Conservation (phyloP, 129 eudicot genomes). For the Centaurea solstitialis region DNA sequence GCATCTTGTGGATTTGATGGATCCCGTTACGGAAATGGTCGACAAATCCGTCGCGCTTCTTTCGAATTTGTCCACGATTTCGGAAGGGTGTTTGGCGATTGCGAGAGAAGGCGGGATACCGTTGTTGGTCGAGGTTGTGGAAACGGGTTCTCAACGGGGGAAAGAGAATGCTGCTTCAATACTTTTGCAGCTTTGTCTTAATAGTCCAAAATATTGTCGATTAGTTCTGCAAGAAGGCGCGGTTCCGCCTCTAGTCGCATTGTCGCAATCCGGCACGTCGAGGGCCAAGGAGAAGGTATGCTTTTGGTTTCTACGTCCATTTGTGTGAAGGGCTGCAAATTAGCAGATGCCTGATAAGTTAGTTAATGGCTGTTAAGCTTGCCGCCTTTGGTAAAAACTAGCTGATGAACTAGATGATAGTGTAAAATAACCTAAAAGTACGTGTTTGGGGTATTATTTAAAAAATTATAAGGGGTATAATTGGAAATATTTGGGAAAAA, state of each 20-base stretch:
- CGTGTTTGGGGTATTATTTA: neutral
- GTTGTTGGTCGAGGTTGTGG: slow-evolving; percentile 76
- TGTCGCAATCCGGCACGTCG: slow-evolving; percentile 88
- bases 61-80: slow-evolving; percentile 69
- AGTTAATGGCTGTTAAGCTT: neutral
- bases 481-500: neutral
- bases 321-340: neutral
- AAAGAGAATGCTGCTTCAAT: slow-evolving; percentile 91
- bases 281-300: slow-evolving; percentile 93
- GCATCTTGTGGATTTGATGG: slow-evolving; percentile 64
- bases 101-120: slow-evolving; percentile 86
- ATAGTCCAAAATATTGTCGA: slow-evolving; percentile 76
- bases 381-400: neutral
- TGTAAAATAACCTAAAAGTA: neutral
- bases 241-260: slow-evolving; percentile 87
- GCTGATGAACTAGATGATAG: neutral
- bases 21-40: slow-evolving; percentile 71
- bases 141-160: slow-evolving; percentile 82
- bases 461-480: neutral
- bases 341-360: neutral
- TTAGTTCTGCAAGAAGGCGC: slow-evolving; percentile 97
- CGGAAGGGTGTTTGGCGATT: slow-evolving; percentile 74
- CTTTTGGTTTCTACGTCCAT: neutral
- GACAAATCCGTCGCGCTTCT: slow-evolving; percentile 90
- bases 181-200: slow-evolving; percentile 73